Conservation (phyloP, 805 yeast genomes). For the Lachancea dasiensis region DNA sequence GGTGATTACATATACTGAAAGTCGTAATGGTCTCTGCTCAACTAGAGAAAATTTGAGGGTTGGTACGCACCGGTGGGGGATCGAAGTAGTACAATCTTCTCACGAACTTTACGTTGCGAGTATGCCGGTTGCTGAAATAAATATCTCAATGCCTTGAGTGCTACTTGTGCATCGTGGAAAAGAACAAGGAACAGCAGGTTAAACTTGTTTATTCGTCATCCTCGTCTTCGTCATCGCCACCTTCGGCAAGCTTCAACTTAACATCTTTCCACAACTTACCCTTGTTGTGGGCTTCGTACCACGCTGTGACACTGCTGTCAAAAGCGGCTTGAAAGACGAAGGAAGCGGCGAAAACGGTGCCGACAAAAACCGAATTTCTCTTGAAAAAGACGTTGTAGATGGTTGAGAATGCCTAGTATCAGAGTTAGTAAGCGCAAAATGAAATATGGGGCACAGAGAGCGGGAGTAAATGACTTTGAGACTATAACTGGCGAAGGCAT, state of each 20-base stretch:
- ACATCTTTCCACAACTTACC: conserved; percentile 86
- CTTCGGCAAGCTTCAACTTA: conserved; percentile 50
- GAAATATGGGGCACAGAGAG: background rate
- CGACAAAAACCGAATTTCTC: conserved; percentile 87
- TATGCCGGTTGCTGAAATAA: background rate
- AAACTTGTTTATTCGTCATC: conserved; percentile 33
- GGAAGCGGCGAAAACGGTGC: conserved; percentile 75
- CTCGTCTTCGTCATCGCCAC: conserved; percentile 49
- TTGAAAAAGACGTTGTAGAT: conserved; percentile 67
- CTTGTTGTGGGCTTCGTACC: conserved; percentile 73
- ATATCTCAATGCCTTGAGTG: background rate
- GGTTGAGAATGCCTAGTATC: conserved; percentile 36
- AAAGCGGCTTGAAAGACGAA: conserved; percentile 79
- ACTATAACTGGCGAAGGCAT: too few relatives aligned
- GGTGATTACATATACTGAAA: too few relatives aligned
- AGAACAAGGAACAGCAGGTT: too few relatives aligned
- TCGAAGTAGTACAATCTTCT: too few relatives aligned
- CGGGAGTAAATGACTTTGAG: too few relatives aligned
- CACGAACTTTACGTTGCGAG: too few relatives aligned
- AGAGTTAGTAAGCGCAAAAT: background rate
- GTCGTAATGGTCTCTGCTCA: background rate
- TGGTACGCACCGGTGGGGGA: too few relatives aligned
- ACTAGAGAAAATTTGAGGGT: too few relatives aligned
- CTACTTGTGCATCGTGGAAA: too few relatives aligned
- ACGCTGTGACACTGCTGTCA: conserved; percentile 58